A percentile compares a stretch with the other conserved stretches of the same genome.
These are phyloP conservation scores for Sugiyamaella paludigena DNA, from an alignment of 1,139 yeast genomes.

Conservation along the genomic window DNA sequence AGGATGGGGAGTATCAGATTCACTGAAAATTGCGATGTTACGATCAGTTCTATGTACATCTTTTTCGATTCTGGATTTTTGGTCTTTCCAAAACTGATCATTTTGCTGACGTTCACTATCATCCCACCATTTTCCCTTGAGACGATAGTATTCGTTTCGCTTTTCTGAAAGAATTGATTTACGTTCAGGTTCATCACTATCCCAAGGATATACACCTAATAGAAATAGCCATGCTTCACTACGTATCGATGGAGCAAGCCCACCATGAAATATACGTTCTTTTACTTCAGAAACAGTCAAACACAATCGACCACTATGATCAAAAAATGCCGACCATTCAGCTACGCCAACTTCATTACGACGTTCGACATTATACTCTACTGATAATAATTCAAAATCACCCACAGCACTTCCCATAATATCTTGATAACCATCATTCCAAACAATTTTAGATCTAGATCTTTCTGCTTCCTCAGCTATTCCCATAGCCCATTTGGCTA, in stretches of 20 bases:
- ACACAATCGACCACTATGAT: constrained; percentile 66
- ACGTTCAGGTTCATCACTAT: constrained; percentile 69
- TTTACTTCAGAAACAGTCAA: constrained; percentile 76
- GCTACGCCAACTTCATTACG: constrained; percentile 60
- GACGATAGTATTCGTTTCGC: constrained; percentile 60
- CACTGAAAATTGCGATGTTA: constrained; percentile 60
- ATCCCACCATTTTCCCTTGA: constrained; percentile 67
- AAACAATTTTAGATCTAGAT: constrained; percentile 51
- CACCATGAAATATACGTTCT: constrained; percentile 86
- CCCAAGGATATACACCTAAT: constrained; percentile 87
- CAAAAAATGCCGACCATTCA: constrained; percentile 90
- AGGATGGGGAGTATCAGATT: constrained; percentile 48
- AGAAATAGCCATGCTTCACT: constrained; percentile 83
- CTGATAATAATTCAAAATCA: constrained; percentile 65
- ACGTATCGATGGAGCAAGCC: constrained; percentile 60
- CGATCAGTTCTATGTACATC: constrained; percentile 94
- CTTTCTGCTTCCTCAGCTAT: constrained; percentile 91
- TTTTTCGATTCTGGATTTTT: constrained; percentile 82
- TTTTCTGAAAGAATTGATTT: constrained; percentile 55
- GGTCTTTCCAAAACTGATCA: constrained; percentile 84
- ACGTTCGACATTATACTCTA: constrained; percentile 62
- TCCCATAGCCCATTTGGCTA: constrained; percentile 96
- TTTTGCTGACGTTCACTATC: constrained; percentile 54
- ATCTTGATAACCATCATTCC: constrained; percentile 42
- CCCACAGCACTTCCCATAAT: constrained; percentile 59